Conservation (phyloP, 2,329 filamentous ascomycete genomes). For the Tolypocladium guangdongense region DNA sequence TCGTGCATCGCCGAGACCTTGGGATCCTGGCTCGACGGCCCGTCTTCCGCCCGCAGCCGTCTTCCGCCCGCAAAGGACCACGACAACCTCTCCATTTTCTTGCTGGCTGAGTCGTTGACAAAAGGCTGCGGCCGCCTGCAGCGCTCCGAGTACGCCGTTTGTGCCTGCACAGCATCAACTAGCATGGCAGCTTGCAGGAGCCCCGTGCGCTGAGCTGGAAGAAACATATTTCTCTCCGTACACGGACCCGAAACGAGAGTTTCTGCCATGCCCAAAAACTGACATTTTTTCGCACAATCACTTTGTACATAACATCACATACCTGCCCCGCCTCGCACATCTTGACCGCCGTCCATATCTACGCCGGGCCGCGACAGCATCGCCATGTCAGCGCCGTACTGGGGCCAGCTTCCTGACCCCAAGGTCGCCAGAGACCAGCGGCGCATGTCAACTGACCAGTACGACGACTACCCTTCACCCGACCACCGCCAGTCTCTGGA, state of each 20-base stretch:
- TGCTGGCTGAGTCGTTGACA: background rate
- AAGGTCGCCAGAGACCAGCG: constrained; percentile 29
- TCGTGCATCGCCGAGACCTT: background rate
- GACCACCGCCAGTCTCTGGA: constrained; percentile 22
- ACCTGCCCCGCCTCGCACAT: background rate
- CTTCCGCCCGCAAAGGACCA: background rate
- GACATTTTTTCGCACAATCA: background rate
- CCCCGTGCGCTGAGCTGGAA: constrained; percentile 6
- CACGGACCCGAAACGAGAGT: background rate
- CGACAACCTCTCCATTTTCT: background rate
- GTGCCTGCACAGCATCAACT: background rate
- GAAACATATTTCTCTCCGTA: background rate
- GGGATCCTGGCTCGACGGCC: constrained; percentile 2
- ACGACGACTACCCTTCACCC: constrained; percentile 16
- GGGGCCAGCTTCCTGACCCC: constrained; percentile 44
- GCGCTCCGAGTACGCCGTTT: background rate
- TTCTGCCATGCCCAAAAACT: background rate
- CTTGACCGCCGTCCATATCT: background rate
- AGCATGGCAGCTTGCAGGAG: constrained; percentile 4
- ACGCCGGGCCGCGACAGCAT: background rate
- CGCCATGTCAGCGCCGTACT: constrained; percentile 42
- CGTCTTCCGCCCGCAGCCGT: background rate
- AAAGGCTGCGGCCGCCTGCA: background rate
- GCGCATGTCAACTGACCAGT: constrained; percentile 5
- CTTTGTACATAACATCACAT: background rate